Evolutionary conservation across 169 alveolate genomes (phyloP).

Genomic region (Plasmodium falciparum): DNA sequence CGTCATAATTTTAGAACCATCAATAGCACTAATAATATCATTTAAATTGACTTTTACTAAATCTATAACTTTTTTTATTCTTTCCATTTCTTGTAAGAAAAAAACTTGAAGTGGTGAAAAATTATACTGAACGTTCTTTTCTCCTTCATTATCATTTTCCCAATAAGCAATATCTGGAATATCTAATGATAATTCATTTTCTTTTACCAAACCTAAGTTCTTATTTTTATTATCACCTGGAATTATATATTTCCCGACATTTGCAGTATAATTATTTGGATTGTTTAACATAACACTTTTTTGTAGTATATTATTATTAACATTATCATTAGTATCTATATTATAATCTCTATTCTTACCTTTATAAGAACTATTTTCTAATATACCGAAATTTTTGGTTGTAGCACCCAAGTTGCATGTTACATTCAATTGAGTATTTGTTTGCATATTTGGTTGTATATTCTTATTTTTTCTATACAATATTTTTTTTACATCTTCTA

Average conservation of each 20-base stretch:
- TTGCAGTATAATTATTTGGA: conserved; percentile 91
- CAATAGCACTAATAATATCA: conserved; percentile 94
- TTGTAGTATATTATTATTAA: conserved; percentile 39
- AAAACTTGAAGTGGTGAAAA: conserved; percentile 95
- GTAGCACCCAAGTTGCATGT: conserved; percentile 38
- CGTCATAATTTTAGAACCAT: conserved; percentile 96
- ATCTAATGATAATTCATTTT: conserved; percentile 31
- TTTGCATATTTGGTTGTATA: conserved; percentile 33
- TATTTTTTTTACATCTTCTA: conserved; percentile 74
- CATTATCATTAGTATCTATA: conserved; percentile 12
- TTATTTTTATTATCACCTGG: conserved; percentile 78
- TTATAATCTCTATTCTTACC: conserved; percentile 42
- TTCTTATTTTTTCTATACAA: conserved; percentile 71
- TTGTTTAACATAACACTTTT: conserved; percentile 88
- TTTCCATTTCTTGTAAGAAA: conserved; percentile 95
- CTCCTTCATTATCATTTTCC: conserved; percentile 71
- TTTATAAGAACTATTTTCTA: conserved; percentile 42
- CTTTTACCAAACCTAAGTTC: conserved; percentile 16
- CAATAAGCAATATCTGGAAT: conserved; percentile 46
- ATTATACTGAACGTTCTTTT: conserved; percentile 62
- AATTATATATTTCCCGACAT: conserved; percentile 88
- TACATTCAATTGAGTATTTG: conserved; percentile 50
- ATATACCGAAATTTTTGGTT: conserved; percentile 36
- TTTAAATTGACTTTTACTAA: conserved; percentile 92
- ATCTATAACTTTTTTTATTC: conserved; percentile 94